Evolutionary conservation across 169 alveolate species (phyloP).

Genomic region (Eimeria praecox): DNA sequence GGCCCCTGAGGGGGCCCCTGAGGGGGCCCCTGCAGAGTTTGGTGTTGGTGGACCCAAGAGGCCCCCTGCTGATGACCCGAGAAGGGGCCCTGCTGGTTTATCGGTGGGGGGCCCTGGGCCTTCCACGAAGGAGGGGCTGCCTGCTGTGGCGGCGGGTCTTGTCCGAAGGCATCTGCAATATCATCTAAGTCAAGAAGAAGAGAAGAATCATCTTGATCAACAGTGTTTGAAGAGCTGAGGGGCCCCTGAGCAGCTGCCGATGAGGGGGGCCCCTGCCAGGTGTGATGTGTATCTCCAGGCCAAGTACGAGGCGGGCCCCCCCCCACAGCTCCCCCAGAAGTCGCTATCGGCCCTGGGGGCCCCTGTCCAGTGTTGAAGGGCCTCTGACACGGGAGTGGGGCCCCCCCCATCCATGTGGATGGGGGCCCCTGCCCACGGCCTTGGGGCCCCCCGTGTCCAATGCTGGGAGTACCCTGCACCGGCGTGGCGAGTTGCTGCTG

Average conservation of each 20-base stretch:
- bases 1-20: constrained; percentile 28
- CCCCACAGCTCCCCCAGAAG: not conserved
- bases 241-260: constrained; percentile 36
- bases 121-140: not conserved
- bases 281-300: not conserved
- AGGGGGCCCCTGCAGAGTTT: constrained; percentile 11
- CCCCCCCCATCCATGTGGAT: not conserved
- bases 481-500: too few species aligned
- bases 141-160: not conserved
- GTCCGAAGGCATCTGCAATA: constrained; percentile 32
- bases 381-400: not conserved
- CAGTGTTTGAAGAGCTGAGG: not conserved
- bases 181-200: constrained; percentile 32
- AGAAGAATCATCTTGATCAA: not conserved
- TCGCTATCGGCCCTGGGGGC: not conserved
- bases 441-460: not conserved
- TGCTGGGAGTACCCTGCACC: too few species aligned
- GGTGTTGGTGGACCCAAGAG: not conserved
- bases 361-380: constrained; percentile 2
- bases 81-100: not conserved
- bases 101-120: constrained; percentile 31
- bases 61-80: not conserved
- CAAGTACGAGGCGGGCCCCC: not conserved
- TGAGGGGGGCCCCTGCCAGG: not conserved
- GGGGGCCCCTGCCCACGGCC: not conserved